phyloP scores from a whole-genome alignment of 2,329 filamentous ascomycete species.

The Niveomyces coronatus region DNA sequence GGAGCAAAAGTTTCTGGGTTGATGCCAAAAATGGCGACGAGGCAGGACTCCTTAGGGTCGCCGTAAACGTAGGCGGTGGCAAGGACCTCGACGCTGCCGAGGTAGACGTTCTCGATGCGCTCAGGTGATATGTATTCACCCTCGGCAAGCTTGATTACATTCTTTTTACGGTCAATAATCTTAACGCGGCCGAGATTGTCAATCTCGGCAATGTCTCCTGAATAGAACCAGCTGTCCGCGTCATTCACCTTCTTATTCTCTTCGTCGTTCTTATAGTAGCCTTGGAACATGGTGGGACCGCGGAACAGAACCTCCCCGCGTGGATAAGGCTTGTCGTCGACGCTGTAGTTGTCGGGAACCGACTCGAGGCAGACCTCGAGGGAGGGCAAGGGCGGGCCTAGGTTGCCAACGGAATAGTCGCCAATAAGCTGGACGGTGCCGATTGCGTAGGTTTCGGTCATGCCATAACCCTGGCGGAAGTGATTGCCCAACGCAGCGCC shows the following conservation, averaged over 20 bases:
- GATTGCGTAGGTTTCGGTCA: conserved; percentile 87
- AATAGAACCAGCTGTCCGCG: conserved; percentile 92
- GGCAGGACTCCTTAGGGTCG: conserved; percentile 67
- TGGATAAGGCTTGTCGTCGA: conserved; percentile 78
- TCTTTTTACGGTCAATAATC: conserved; percentile 96
- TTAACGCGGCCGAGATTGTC: conserved; percentile 79
- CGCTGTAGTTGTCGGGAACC: conserved; percentile 85
- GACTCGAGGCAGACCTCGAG: conserved; percentile 74
- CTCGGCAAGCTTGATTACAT: conserved; percentile 95
- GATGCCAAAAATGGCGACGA: conserved; percentile 82
- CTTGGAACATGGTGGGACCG: conserved; percentile 68
- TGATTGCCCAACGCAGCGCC: conserved; percentile 70
- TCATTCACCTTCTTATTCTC: conserved; percentile 79
- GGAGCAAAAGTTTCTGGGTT: conserved; percentile 75
- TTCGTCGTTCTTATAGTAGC: conserved; percentile 83
- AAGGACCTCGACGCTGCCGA: conserved; percentile 69
- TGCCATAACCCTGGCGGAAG: conserved; percentile 80
- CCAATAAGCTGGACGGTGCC: conserved; percentile 55
- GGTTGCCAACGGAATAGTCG: conserved; percentile 72
- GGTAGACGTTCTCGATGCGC: conserved; percentile 89
- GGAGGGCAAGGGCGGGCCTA: conserved; percentile 59
- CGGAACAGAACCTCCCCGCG: conserved; percentile 83
- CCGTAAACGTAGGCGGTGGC: conserved; percentile 84
- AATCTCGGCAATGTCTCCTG: conserved; percentile 80
- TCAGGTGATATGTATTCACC: conserved; percentile 98